Evolutionary conservation across 768 basidiomycete species (phyloP).

Genomic region (Symmetrospora coprosmae): DNA sequence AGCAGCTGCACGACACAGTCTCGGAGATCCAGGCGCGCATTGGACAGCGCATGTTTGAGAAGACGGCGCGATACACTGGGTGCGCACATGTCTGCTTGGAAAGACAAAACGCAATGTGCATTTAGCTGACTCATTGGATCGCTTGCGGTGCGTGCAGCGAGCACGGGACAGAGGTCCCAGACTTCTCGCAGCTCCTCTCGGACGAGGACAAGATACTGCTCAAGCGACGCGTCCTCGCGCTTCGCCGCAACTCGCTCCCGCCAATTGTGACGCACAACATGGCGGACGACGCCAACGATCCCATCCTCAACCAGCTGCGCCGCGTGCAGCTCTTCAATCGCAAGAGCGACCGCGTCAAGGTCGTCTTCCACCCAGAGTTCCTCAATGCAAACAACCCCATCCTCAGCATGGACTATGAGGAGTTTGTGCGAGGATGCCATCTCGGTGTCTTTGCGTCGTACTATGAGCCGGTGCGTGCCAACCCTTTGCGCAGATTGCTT

Average conservation of each 20-base stretch:
- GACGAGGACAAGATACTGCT: constrained; percentile 84
- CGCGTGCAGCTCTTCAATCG: constrained; percentile 86
- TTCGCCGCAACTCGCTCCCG: constrained; percentile 86
- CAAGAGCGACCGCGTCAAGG: constrained; percentile 77
- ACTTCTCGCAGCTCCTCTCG: constrained; percentile 63
- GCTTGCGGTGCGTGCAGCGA: constrained; percentile 44
- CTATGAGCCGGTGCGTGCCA: constrained; percentile 85
- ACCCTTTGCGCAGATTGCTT: too few relatives aligned
- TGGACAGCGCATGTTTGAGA: constrained; percentile 81
- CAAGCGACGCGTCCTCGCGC: constrained; percentile 89
- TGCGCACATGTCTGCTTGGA: constrained; percentile 37
- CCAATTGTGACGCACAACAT: constrained; percentile 98
- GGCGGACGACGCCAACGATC: constrained; percentile 81
- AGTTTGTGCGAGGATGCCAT: constrained; percentile 96
- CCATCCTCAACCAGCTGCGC: constrained; percentile 86
- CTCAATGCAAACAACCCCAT: constrained; percentile 96
- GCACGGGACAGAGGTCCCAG: constrained; percentile 54
- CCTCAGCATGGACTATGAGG: constrained; percentile 91
- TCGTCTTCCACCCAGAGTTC: constrained; percentile 97
- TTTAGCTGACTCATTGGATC: background rate
- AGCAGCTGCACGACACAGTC: constrained; percentile 88
- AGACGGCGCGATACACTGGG: constrained; percentile 85
- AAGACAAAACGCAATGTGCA: too few relatives aligned
- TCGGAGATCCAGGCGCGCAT: constrained; percentile 88
- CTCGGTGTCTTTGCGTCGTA: constrained; percentile 96